These are phyloP conservation scores for Coemansia sp. DNA, from an alignment of 192 early-diverging fungal genomes.

Conservation along the genomic window DNA sequence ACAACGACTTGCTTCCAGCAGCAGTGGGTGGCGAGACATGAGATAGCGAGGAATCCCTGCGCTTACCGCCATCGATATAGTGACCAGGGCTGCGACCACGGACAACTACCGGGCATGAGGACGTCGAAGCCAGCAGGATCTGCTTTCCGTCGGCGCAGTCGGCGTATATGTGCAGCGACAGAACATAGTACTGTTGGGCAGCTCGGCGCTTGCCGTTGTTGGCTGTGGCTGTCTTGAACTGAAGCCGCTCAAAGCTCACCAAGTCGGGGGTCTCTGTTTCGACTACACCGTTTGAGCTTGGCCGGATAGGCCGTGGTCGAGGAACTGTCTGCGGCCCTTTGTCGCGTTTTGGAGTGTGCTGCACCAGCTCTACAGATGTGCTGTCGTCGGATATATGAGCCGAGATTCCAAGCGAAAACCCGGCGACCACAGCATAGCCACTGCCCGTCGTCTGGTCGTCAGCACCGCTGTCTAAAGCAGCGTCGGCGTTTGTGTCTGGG, in stretches of 20 bases:
- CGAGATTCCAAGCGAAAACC: constrained; percentile 75
- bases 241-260: constrained; percentile 87
- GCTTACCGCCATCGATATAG: constrained; percentile 64
- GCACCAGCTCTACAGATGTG: constrained; percentile 77
- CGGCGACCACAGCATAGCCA: constrained; percentile 37
- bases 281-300: constrained; percentile 47
- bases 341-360: constrained; percentile 90
- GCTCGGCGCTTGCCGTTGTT: constrained; percentile 93
- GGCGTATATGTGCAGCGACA: constrained; percentile 79
- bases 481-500: constrained; percentile 32
- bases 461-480: constrained; percentile 19
- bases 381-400: constrained; percentile 73
- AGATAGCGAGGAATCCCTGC: background rate
- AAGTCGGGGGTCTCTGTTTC: constrained; percentile 44
- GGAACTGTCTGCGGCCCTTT: constrained; percentile 86
- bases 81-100: constrained; percentile 93
- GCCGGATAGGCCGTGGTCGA: constrained; percentile 57
- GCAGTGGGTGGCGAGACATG: background rate
- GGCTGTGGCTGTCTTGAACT: constrained; percentile 95
- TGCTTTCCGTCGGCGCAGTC: constrained; percentile 60
- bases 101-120: constrained; percentile 85
- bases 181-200: constrained; percentile 93
- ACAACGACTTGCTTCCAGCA: background rate
- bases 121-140: constrained; percentile 63
- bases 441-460: constrained; percentile 17